Evolutionary conservation across 2,329 filamentous ascomycete species (phyloP).

Genomic region (Ophiosphaerella narmari): DNA sequence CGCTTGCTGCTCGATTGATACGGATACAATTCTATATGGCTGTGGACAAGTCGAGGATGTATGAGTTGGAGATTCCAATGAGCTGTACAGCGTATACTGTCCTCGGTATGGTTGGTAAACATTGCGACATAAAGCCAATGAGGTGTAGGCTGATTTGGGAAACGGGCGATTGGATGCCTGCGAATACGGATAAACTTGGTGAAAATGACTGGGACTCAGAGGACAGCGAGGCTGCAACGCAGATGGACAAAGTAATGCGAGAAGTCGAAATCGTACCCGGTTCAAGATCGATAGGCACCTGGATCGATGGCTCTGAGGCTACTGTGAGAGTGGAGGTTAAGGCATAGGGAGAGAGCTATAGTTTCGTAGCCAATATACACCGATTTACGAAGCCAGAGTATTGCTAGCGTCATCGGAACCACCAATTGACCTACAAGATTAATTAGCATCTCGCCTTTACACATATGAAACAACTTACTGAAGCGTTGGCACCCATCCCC

Average conservation of each 20-base stretch:
- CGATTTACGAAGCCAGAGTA: background rate
- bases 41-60: constrained; percentile 7
- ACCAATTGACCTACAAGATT: constrained; percentile 69
- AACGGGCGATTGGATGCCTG: constrained; percentile 87
- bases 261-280: constrained; percentile 81
- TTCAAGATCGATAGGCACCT: constrained; percentile 80
- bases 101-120: constrained; percentile 73
- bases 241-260: constrained; percentile 73
- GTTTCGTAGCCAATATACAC: background rate
- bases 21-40: constrained; percentile 58
- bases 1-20: constrained; percentile 78
- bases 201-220: constrained; percentile 54
- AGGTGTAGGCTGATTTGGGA: constrained; percentile 77
- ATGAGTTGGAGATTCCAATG: constrained; percentile 65
- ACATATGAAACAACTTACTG: constrained; percentile 46
- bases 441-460: constrained; percentile 20
- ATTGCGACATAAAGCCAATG: constrained; percentile 70
- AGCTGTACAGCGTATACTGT: constrained; percentile 81
- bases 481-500: constrained; percentile 62
- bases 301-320: constrained; percentile 74
- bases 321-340: constrained; percentile 70
- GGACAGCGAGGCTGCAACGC: constrained; percentile 56
- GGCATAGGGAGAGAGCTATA: background rate
- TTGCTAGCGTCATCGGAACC: constrained; percentile 65
- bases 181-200: constrained; percentile 64